Evolutionary conservation across 805 yeast genomes (phyloP), one percentile per base, ranked within the genome.

Genomic region (Wickerhamiella cacticola): DNA sequence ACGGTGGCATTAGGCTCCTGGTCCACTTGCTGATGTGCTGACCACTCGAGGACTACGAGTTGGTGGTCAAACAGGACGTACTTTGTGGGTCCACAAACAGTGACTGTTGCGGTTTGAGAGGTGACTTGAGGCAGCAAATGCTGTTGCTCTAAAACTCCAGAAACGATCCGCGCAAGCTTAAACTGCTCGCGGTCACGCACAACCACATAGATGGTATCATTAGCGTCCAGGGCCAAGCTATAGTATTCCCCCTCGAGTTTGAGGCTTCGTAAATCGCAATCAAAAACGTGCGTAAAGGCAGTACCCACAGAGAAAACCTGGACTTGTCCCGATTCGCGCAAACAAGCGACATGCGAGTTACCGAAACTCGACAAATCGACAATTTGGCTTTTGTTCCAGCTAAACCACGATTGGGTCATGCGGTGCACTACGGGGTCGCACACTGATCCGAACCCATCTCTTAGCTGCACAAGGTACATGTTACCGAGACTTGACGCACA

Each of bases 371-470:
- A 13, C 2, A 43, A 13, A 22, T 43, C 46, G 18, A 22, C n/a
- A 33, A 43, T 33, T 7, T 18, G 33, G 7, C 26, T n/a, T n/a
- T 23, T 22, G 3, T 24, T 16, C 40, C 39, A 23, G 9, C 24
- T 34, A 13, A 43, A 31, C 46, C 46, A 43, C 12, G 28, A 23
- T 16, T 34, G 34, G 15, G 33, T 26, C 33, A 43, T 31, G 13
- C 28, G 26, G 23, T 34, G 38, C 15, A 43, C 38, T 16, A 16
- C 8, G 16, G 39, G 46, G 13, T 31, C 19, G 7, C 29, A n/a
- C 1, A 43, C 46, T 6, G 39, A 35, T 5, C 46, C 46, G 16
- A 43, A 43, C n/a, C 38, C 46, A 15, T 43, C 46, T 22, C 39
- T 22, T 2, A 43, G 29, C 23, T 33, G 38, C 5, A 43, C 15